Conservation (phyloP, 75 land plant genomes). For the Cupressus sempervirens region DNA sequence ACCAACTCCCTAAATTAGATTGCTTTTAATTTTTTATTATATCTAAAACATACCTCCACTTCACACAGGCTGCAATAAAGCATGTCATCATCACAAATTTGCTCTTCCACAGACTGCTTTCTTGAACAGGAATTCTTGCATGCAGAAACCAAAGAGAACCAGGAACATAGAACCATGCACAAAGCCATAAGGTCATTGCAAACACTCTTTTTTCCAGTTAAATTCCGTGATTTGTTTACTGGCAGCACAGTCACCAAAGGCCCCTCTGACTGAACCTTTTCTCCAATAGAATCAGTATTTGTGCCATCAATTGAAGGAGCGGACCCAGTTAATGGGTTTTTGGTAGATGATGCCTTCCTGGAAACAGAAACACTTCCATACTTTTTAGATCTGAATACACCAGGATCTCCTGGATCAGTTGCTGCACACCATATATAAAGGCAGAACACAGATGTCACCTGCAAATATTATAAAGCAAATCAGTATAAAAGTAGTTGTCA, state of each 20-base stretch:
- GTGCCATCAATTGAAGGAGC: constrained; percentile 32
- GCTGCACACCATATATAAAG: constrained; percentile 89
- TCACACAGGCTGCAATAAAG: constrained; percentile 88
- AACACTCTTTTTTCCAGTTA: constrained; percentile 8
- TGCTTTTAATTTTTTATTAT: neutral
- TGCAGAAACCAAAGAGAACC: constrained; percentile 29
- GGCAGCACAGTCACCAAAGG: constrained; percentile 7
- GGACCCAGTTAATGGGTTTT: constrained; percentile 25
- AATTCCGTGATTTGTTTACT: neutral
- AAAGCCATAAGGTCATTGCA: neutral
- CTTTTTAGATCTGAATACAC: constrained; percentile 72
- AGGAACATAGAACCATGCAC: constrained; percentile 13
- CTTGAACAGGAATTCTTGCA: constrained; percentile 18
- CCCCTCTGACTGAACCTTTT: constrained; percentile 21
- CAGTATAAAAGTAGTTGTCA: neutral
- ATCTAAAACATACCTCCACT: constrained; percentile 62
- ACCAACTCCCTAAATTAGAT: neutral
- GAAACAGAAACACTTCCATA: constrained; percentile 33
- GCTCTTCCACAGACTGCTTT: constrained; percentile 40
- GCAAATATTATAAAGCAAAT: constrained; percentile 13
- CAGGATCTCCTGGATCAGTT: constrained; percentile 82
- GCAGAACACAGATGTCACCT: constrained; percentile 53
- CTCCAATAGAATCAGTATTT: constrained; percentile 21
- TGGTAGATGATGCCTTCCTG: constrained; percentile 17
- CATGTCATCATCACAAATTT: constrained; percentile 74